Evolutionary conservation across 495 filamentous ascomycete species (phyloP), one percentile per base, ranked within the genome.

Genomic region (Aspergillus homomorphus): DNA sequence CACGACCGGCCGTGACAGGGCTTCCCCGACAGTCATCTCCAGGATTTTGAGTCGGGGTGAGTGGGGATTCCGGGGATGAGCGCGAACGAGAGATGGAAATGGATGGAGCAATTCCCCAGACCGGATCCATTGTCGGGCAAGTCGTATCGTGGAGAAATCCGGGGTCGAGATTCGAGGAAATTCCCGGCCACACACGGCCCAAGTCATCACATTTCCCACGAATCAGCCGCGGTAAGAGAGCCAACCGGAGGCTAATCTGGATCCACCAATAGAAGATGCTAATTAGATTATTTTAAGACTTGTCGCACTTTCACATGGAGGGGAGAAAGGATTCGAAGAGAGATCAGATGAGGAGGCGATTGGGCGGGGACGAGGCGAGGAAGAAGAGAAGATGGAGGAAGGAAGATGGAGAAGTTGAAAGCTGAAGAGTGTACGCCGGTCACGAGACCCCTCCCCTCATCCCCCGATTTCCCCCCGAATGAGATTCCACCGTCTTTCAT

Each of bases 111-210:
- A 14, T 51, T n/a, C 48, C 48, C 48, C 48, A 51, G 48, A 51
- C 24, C 23, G 30, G 30, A 41, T 20, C 33, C 23, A 43, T 38
- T 48, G 28, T 23, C 33, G 28, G 56, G 57, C 30, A 24, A 7
- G 44, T 38, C 21, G 51, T 45, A 42, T 20, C 52, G 18, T 55
- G 62, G 59, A 48, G 54, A 60, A 60, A 66, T 66, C 70, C 69
- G 68, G 66, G 71, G 70, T 56, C 38, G 38, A 51, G 57, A 64
- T 72, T 73, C 70, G 68, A 73, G 71, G 70, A 73, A 72, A 68
- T 72, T 69, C 68, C 70, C 61, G 62, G 50, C 65, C 64, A 63
- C 23, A 28, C 48, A 52, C 26, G 55, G 38, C 28, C 59, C 53
- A 45, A 52, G 45, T 57, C 46, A 44, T 45, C 42, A 8, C 14